Base-by-base conservation (phyloP, 192 early-diverging fungal genomes). In the Thamnidium elegans region DNA sequence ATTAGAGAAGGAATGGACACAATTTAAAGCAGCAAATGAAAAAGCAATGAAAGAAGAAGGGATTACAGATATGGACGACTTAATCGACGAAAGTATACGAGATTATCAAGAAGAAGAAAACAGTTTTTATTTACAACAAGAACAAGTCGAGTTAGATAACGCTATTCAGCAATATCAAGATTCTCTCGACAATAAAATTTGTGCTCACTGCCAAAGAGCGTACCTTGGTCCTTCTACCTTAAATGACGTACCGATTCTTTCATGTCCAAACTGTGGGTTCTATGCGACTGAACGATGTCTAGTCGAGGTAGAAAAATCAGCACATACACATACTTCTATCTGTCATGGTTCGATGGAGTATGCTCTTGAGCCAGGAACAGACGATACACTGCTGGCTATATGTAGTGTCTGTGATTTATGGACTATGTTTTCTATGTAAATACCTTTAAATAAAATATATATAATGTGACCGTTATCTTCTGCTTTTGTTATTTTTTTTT, bases 321-420 rank as follows among this genome's bases (percentile, higher is more conserved):
- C 8, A 0, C 9, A 50, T 15, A 45, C 20, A 23, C 59, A 62
- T 50, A 23, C 2, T 17, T n/a, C 5, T 17, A 23, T 7, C 15
- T 62, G 59, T 31, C 4, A 19, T 19, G 59, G 59, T 4, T 15
- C 15, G 6, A 50, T 62, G 7, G 30, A 43, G 11, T 62, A 50
- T 21, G 23, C 42, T 21, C 14, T 48, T 13, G 59, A 62, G 8
- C 46, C 59, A 31, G 59, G 46, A 23, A 50, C 21, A 7, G 32
- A 62, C 3, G 23, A 48, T 47, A 32, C 21, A 4, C 9, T 62
- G 7, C 3, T 62, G 3, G 46, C 15, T 31, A 17, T 62, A 0
- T 62, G 59, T 31, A 21, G 48, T 62, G 32, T 32, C 13, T 62
- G 59, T 50, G 59, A 62, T 48, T 14, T 50, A 30, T 62, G 45